Evolutionary conservation across 331 rosid species (phyloP), one percentile per base, ranked within the genome.

Genomic region (Spiraea crenata): DNA sequence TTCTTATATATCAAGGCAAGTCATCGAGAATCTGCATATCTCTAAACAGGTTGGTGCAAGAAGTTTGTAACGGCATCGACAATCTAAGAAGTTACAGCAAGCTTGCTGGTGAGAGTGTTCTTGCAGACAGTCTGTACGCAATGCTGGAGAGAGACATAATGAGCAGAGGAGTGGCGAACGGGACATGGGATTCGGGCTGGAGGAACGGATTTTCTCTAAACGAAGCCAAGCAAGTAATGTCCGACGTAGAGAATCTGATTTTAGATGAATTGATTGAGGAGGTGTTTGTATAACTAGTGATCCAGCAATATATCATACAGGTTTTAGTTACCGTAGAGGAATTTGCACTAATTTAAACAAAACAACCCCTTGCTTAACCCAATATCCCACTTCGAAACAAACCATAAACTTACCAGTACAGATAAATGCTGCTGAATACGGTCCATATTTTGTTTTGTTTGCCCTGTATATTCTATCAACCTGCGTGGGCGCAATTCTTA

Each of bases 171-270:
- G 19, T 88, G 81, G 81, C 70, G 16, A 82, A 82, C 73, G 98
- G 88, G 62, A 80, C 82, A 25, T 93, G 98, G 98, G 85, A 83
- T 74, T 77, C 17, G 57, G 90, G 95, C 77, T 91, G 97, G 97
- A 80, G 74, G 74, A 77, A 74, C 72, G 86, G 85, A 71, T 84
- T 81, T 83, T 87, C 88, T 5, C 75, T 48, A 61, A 87, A 87
- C 67, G 96, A 89, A 76, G 88, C 84, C 71, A 92, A 84, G 78
- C 87, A 84, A 79, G 88, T 87, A 71, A 86, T 81, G 52, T 77
- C 20, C 70, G 88, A 84, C 50, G 74, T 85, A 74, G 98, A 76
- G 82, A 82, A 35, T 75, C 70, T 79, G 67, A 79, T 88, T 64
- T 67, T 93, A 51, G 70, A 75, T 82, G 96, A 68, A 38, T 76